Evolutionary conservation across 1,139 yeast genomes (phyloP).

Genomic region (Ogataea hybrid): DNA sequence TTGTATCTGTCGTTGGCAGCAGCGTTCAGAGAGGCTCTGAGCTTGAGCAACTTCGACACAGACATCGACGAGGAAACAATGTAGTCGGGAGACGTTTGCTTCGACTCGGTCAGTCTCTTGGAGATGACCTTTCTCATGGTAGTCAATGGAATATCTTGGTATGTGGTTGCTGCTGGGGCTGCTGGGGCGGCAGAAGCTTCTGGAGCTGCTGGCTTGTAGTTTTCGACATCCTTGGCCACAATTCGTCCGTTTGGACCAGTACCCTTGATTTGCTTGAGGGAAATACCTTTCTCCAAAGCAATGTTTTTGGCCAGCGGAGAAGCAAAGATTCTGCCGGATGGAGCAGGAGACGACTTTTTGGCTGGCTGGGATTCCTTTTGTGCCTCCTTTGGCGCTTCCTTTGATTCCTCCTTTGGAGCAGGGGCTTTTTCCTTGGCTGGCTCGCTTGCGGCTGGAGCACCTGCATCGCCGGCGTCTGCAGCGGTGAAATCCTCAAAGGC

Average conservation of each 20-base stretch:
- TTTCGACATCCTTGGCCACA: slow-evolving; percentile 85
- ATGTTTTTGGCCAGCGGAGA: slow-evolving; percentile 93
- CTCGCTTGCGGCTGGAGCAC: slow-evolving; percentile 40
- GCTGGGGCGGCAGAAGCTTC: slow-evolving; percentile 41
- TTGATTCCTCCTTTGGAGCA: slow-evolving; percentile 22
- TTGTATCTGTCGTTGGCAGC: slow-evolving; percentile 84
- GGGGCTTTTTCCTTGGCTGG: slow-evolving; percentile 31
- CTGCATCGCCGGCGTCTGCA: slow-evolving; percentile 63
- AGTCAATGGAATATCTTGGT: slow-evolving; percentile 81
- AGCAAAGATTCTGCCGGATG: slow-evolving; percentile 76
- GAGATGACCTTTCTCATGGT: slow-evolving; percentile 96
- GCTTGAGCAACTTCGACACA: slow-evolving; percentile 85
- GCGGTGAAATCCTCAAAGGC: slow-evolving; percentile 86
- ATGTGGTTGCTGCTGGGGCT: slow-evolving; percentile 52
- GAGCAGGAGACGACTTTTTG: slow-evolving; percentile 34
- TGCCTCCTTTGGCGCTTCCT: slow-evolving; percentile 4
- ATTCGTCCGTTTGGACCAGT: slow-evolving; percentile 96
- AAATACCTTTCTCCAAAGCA: slow-evolving; percentile 90
- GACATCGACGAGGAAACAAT: slow-evolving; percentile 84
- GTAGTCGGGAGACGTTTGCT: slow-evolving; percentile 86
- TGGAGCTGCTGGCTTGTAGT: slow-evolving; percentile 37
- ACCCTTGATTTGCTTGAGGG: slow-evolving; percentile 82
- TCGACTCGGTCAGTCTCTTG: slow-evolving; percentile 80
- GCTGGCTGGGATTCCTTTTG: slow-evolving; percentile 16
- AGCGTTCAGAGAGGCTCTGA: slow-evolving; percentile 87